These are phyloP conservation scores for Mortierella sp. DNA, from an alignment of 371 early-diverging fungal genomes.

Conservation along the genomic window DNA sequence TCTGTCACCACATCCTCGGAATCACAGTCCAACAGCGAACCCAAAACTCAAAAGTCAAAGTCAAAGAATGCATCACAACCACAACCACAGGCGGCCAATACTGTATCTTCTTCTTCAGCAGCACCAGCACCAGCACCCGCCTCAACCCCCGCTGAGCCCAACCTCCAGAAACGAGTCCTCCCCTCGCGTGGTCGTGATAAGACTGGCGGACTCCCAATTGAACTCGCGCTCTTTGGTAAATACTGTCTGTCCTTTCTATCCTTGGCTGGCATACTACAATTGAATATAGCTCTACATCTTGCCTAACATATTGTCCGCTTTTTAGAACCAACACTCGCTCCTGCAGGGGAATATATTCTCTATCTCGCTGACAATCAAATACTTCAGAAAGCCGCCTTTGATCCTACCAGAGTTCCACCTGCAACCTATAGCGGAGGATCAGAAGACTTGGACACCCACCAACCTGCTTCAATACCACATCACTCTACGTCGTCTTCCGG, in stretches of 20 bases:
- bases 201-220: slow-evolving; percentile 17
- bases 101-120: slow-evolving; percentile 6
- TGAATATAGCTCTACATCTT: background rate
- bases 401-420: slow-evolving; percentile 29
- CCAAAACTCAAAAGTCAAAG: slow-evolving; percentile 4
- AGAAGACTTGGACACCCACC: background rate
- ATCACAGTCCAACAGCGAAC: background rate
- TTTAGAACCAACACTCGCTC: slow-evolving; percentile 34
- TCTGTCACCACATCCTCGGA: background rate
- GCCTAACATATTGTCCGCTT: background rate
- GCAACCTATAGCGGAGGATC: slow-evolving; percentile 33
- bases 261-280: background rate
- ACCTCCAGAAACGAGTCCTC: slow-evolving; percentile 35
- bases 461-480: background rate
- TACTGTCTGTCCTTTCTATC: background rate
- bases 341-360: slow-evolving; percentile 51
- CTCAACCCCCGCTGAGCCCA: slow-evolving; percentile 1
- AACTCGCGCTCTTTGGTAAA: slow-evolving; percentile 28
- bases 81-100: background rate
- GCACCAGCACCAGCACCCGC: background rate
- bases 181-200: slow-evolving; percentile 51
- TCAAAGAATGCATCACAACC: slow-evolving; percentile 7
- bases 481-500: background rate
- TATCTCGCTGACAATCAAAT: slow-evolving; percentile 23
- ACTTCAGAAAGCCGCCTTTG: slow-evolving; percentile 15